These are phyloP conservation scores for Buddleja alternifolia DNA, from an alignment of 257 asterid species.

Conservation along the genomic window DNA sequence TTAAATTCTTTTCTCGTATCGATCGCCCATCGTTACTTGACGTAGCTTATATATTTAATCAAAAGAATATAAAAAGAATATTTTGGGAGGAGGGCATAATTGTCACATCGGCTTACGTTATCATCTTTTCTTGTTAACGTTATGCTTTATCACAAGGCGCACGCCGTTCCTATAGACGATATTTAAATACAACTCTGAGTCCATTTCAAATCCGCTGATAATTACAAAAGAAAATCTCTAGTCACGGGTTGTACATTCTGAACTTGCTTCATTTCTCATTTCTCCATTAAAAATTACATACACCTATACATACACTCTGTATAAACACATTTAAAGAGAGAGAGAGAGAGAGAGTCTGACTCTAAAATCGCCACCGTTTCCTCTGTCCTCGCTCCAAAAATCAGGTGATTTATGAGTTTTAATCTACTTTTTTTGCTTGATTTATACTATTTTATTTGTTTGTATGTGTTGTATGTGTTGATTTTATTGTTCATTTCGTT, in stretches of 20 bases:
- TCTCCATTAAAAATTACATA: not conserved
- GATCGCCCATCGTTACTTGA: no score
- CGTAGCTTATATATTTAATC: no score
- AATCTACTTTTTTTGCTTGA: slow-evolving; percentile 13
- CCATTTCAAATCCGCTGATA: slow-evolving; percentile 38
- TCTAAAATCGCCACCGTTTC: not conserved
- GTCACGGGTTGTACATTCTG: not conserved
- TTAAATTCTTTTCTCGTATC: no score
- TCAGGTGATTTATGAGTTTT: slow-evolving; percentile 27
- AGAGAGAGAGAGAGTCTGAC: not conserved
- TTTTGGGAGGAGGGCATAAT: slow-evolving; percentile 23
- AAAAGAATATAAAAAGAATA: no score
- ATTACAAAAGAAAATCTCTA: slow-evolving; percentile 10
- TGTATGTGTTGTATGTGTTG: slow-evolving; percentile 19
- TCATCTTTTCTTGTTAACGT: not conserved
- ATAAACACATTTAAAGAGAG: not conserved
- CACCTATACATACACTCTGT: not conserved
- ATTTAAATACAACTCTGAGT: slow-evolving; percentile 29
- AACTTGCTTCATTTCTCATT: not conserved
- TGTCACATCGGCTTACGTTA: not conserved
- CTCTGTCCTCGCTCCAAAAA: slow-evolving; percentile 16
- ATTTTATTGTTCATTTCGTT: slow-evolving; percentile 17
- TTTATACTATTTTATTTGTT: not conserved
- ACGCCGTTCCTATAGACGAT: slow-evolving; percentile 32
- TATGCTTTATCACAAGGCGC: no score